These are phyloP conservation scores for Penicillium roqueforti DNA, from an alignment of 495 filamentous ascomycete genomes.

Conservation along the genomic window DNA sequence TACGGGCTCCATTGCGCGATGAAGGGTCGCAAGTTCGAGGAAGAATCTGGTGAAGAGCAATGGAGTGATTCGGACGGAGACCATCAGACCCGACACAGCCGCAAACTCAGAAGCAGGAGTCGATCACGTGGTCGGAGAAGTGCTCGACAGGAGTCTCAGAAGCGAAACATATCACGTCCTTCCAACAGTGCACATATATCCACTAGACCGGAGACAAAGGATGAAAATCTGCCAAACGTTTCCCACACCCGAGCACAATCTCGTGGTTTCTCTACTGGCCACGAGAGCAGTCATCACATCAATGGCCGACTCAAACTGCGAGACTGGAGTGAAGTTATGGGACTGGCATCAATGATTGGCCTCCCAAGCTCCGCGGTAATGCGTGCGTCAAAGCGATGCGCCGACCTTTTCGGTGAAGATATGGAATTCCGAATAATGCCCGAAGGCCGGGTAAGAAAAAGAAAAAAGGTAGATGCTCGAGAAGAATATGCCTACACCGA, in stretches of 20 bases:
- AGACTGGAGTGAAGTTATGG: constrained; percentile 79
- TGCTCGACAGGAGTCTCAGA: constrained; percentile 7
- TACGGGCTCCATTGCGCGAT: constrained; percentile 61
- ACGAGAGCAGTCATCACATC: neutral
- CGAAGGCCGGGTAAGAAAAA: constrained; percentile 35
- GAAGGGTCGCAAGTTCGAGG: constrained; percentile 35
- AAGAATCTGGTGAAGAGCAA: constrained; percentile 21
- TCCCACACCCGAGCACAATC: constrained; percentile 21
- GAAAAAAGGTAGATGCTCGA: constrained; percentile 9
- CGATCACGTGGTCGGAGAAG: constrained; percentile 32
- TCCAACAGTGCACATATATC: constrained; percentile 9
- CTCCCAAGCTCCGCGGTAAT: constrained; percentile 58
- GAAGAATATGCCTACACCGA: constrained; percentile 30
- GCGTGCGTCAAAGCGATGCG: constrained; percentile 64
- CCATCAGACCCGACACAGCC: constrained; percentile 3
- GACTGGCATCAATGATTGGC: constrained; percentile 65
- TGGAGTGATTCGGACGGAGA: constrained; percentile 22
- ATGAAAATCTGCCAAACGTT: constrained; percentile 12
- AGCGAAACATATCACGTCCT: constrained; percentile 8
- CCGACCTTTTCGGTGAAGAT: constrained; percentile 61
- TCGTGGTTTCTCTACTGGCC: neutral
- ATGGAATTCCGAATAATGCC: constrained; percentile 56
- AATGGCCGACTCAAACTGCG: constrained; percentile 44
- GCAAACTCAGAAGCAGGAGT: constrained; percentile 17
- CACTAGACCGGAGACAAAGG: neutral